Evolutionary conservation across 352 stramenopile species (phyloP).

Genomic region (Phytophthora sp.): DNA sequence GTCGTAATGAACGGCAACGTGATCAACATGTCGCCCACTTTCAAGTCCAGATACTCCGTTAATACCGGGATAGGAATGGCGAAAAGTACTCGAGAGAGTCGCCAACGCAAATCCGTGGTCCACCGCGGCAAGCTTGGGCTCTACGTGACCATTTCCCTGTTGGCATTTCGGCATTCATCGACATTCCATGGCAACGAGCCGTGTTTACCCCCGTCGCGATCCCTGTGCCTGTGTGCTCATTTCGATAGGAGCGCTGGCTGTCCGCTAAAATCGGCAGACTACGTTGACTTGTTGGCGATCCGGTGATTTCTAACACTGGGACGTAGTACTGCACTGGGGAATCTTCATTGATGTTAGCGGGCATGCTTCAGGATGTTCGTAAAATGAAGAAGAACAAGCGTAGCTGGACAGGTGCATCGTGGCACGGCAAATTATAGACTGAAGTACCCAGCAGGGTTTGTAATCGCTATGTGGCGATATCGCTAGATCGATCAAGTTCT

Average conservation of each 20-base stretch:
- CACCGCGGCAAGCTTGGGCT: neutral
- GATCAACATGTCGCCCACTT: conserved; percentile 30
- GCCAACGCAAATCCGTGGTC: neutral
- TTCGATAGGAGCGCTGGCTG: conserved; percentile 2
- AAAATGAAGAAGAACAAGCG: neutral
- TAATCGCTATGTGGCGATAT: neutral
- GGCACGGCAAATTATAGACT: neutral
- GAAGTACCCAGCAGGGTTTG: neutral
- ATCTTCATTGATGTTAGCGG: neutral
- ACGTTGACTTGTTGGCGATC: neutral
- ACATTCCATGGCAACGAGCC: neutral
- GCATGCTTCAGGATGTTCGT: neutral
- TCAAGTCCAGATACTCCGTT: conserved; percentile 22
- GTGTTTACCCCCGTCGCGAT: neutral
- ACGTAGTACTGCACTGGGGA: neutral
- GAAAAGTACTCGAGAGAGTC: neutral
- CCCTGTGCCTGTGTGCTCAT: neutral
- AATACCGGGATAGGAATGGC: conserved; percentile 12
- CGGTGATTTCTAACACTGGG: neutral
- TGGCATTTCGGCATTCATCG: neutral
- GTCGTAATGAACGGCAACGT: conserved; percentile 13
- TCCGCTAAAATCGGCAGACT: conserved; percentile 2
- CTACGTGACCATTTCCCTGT: neutral
- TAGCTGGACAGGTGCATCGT: neutral
- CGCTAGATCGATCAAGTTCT: neutral